Conservation (phyloP, 352 stramenopile genomes). For the Phytopythium sindhum region DNA sequence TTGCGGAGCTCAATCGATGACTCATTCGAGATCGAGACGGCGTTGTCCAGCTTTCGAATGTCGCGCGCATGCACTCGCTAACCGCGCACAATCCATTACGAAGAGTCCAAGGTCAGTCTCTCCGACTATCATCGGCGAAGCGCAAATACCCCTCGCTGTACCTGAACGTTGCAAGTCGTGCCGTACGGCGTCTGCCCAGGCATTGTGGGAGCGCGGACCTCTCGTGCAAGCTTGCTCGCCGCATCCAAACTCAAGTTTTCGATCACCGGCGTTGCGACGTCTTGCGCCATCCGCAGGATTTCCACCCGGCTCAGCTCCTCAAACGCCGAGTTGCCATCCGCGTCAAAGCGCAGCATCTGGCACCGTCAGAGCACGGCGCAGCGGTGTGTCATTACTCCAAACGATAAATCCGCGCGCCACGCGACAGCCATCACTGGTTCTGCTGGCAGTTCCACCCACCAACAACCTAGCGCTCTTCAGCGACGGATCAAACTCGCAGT, state of each 20-base stretch:
- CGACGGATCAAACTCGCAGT: constrained; percentile 38
- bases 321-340: constrained; percentile 34
- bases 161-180: constrained; percentile 27
- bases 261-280: constrained; percentile 34
- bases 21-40: constrained; percentile 61
- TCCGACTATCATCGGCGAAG: background rate
- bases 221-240: constrained; percentile 3
- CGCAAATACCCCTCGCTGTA: background rate
- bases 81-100: too few species aligned
- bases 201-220: constrained; percentile 4
- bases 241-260: background rate
- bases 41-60: constrained; percentile 64
- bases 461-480: constrained; percentile 34
- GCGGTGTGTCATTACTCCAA: background rate
- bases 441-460: constrained; percentile 8
- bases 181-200: constrained; percentile 19
- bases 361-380: background rate
- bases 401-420: too few species aligned
- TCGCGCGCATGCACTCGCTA: constrained; percentile 61
- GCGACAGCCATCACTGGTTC: too few species aligned
- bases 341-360: constrained; percentile 39
- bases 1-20: constrained; percentile 61
- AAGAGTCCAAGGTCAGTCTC: background rate
- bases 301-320: constrained; percentile 55
- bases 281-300: constrained; percentile 49